Base-by-base conservation (phyloP, 2,329 filamentous ascomycete species). In the Colletotrichum magnum region DNA sequence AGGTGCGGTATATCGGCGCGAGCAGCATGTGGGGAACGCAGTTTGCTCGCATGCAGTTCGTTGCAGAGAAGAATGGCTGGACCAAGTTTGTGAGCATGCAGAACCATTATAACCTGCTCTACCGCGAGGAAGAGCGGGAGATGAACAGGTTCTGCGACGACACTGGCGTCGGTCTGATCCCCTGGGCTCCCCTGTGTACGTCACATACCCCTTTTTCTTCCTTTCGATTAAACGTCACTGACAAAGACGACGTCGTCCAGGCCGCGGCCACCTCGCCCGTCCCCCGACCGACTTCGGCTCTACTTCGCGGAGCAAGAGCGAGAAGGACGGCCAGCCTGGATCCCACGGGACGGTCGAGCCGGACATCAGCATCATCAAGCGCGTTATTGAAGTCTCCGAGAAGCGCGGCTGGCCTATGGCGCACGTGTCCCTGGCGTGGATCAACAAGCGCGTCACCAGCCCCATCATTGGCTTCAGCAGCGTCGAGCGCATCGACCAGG, bases 341-440 rank as follows among this genome's bases (percentile, higher is more conserved):
- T 54, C 59, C 6, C 59, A 62, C 39, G 79, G 78, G 5, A 80
- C 76, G 12, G 75, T 75, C 4, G 79, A 79, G 70, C 75, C 76
- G 18, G 79, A 80, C 51, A 36, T 78, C 48, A 75, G 68, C 15
- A 77, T 82, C 53, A 73, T 81, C 51, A 70, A 78, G 70, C 62
- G 78, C 7, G 74, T 81, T 2, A 84, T 90, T 76, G 86, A 91
- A 75, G 72, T 91, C 15, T 88, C 89, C 0, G 81, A 83, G 71
- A 88, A 89, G 78, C 85, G 85, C 72, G 85, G 81, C 0, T 85
- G 87, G 75, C 87, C 84, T 71, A 92, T 93, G 86, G 87, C 88
- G 52, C 86, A 91, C 64, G 86, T 93, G 21, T 86, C 88, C 1
- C 83, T 90, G 63, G 89, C 89, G 3, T 93, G 91, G 91, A 84